Evolutionary conservation across 2,329 filamentous ascomycete species (phyloP).

Genomic region (Neonectria coccinea): DNA sequence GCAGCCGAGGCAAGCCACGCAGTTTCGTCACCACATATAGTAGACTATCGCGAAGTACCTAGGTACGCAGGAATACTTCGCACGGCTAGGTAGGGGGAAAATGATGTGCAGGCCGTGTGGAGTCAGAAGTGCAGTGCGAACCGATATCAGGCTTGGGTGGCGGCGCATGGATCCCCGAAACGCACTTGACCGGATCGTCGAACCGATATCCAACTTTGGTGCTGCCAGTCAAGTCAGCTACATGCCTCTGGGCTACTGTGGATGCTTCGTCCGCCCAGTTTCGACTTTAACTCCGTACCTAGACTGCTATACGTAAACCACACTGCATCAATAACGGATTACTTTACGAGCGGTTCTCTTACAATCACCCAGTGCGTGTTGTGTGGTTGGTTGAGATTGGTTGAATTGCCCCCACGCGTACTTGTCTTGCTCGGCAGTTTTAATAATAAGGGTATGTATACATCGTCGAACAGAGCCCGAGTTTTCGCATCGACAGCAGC

Average conservation of each 20-base stretch:
- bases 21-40: too few relatives aligned
- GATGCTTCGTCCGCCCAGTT: background rate
- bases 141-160: too few relatives aligned
- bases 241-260: background rate
- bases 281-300: too few relatives aligned
- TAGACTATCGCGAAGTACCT: too few relatives aligned
- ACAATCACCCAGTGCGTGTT: background rate
- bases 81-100: constrained; percentile 12
- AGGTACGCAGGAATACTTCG: background rate
- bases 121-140: constrained; percentile 1
- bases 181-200: too few relatives aligned
- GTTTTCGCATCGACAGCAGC: constrained; percentile 13
- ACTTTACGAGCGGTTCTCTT: background rate
- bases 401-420: background rate
- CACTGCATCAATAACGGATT: background rate
- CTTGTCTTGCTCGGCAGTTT: background rate
- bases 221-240: background rate
- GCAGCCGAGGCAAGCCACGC: too few relatives aligned
- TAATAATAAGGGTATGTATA: background rate
- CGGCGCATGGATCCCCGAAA: too few relatives aligned
- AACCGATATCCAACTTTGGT: too few relatives aligned
- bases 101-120: constrained; percentile 19
- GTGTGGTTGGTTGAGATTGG: background rate
- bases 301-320: background rate
- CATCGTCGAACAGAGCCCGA: background rate